Evolutionary conservation across 768 basidiomycete genomes (phyloP), one percentile per base, ranked within the genome.

Genomic region (Auricularia heimuer): DNA sequence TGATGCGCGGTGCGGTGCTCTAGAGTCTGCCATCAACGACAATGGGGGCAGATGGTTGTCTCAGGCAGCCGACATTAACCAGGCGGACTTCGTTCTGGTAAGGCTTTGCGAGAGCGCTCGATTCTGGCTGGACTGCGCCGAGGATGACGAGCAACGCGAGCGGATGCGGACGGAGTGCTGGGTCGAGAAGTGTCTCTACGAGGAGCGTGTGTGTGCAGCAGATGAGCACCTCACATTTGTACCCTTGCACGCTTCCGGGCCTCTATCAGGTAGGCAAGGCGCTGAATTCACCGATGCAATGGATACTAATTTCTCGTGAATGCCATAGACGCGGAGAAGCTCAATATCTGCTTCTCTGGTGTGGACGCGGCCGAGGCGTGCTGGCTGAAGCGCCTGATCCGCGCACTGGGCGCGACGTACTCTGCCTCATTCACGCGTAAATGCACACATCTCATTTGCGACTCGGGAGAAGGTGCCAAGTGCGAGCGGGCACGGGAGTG

Each of bases 101-200:
- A 21, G 56, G 29, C 56, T 60, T 6, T 12, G 16, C 16, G 56
- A 60, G 56, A 60, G 56, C 56, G 56, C 56, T 6, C 4, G 7
- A 24, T 35, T 60, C 29, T 60, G 56, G 56, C 24, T 4, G 56
- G 34, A 60, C 8, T 10, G 33, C 29, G 29, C 11, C 21, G 47
- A 51, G 21, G 24, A 35, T 29, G 56, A 60, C n/a, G n/a, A 54
- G 29, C n/a, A 12, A 7, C 18, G 54, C 14, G 34, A 8, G 11
- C 34, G 56, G 34, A 34, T 24, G 29, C 83, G 94, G 54, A 96
- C 94, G 0, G 94, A 97, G 73, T 95, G 92, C 72, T 98, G 94
- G 94, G 79, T 98, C 1, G 94, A 98, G 73, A 83, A 83, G 54
- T 96, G 91, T 69, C 81, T 93, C 14, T 87, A 83, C 63, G 85